Conservation (phyloP, 148 eudicot genomes). For the Amaranthus cruentus region DNA sequence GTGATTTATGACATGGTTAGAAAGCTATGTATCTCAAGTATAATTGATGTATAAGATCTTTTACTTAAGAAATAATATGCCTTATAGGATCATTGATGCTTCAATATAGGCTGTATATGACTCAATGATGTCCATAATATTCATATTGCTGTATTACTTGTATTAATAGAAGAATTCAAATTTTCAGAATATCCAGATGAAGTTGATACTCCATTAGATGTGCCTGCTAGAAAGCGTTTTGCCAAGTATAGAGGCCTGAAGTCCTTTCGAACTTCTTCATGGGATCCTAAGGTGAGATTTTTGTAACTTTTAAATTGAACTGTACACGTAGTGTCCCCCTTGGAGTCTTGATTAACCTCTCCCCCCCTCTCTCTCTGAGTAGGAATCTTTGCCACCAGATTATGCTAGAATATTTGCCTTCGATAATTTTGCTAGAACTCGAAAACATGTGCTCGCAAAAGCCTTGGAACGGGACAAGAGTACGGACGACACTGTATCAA, state of each 20-base stretch:
- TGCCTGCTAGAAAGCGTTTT: slow-evolving; percentile 88
- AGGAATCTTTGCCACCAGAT: slow-evolving; percentile 91
- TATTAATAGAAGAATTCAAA: slow-evolving; percentile 15
- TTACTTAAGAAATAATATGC: too few relatives aligned
- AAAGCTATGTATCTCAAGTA: too few relatives aligned
- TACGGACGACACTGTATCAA: slow-evolving; percentile 45
- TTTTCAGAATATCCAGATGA: slow-evolving; percentile 87
- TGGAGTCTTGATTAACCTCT: neutral
- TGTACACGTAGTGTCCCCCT: neutral
- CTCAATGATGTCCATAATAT: neutral
- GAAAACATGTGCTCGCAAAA: slow-evolving; percentile 80
- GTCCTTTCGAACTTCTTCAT: slow-evolving; percentile 91
- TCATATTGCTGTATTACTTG: neutral
- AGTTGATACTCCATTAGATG: slow-evolving; percentile 84
- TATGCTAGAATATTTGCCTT: slow-evolving; percentile 81
- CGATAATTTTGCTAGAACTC: slow-evolving; percentile 79
- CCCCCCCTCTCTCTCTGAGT: slow-evolving; percentile 10
- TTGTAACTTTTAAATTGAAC: neutral
- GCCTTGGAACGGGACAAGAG: slow-evolving; percentile 54
- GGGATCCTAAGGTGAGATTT: slow-evolving; percentile 86
- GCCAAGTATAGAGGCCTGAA: slow-evolving; percentile 92
- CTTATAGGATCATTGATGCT: too few relatives aligned
- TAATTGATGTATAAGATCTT: too few relatives aligned
- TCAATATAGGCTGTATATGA: too few relatives aligned
- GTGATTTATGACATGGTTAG: too few relatives aligned